These are phyloP conservation scores for Chaetoscypha palmicola DNA, from an alignment of 2,329 filamentous ascomycete genomes.

Conservation along the genomic window DNA sequence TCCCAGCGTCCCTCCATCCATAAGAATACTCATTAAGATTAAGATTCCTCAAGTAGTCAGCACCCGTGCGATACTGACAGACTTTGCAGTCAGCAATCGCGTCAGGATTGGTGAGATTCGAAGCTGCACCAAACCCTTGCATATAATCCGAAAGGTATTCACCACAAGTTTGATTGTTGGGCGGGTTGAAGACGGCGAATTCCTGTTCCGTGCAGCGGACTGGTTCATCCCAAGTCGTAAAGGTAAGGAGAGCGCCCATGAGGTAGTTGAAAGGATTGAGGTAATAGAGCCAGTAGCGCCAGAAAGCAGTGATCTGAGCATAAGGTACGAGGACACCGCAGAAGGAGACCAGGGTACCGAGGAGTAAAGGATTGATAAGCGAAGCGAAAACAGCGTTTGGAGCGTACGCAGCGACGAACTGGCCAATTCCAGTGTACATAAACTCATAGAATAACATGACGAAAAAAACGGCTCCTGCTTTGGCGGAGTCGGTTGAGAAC, in stretches of 20 bases:
- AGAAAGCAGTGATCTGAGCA: constrained; percentile 54
- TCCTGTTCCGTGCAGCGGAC: constrained; percentile 43
- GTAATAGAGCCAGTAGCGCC: constrained; percentile 47
- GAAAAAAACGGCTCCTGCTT: constrained; percentile 47
- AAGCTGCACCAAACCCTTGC: constrained; percentile 37
- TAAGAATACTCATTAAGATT: constrained; percentile 55
- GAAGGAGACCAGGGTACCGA: constrained; percentile 58
- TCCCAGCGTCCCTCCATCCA: constrained; percentile 59
- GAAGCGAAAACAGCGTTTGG: constrained; percentile 54
- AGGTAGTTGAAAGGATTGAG: constrained; percentile 57
- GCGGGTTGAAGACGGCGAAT: constrained; percentile 37
- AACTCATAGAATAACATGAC: constrained; percentile 55
- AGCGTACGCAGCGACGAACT: constrained; percentile 56
- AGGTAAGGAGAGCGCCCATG: constrained; percentile 48
- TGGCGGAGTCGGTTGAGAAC: constrained; percentile 37
- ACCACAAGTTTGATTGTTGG: constrained; percentile 48
- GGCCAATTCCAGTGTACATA: constrained; percentile 53
- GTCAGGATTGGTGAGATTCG: constrained; percentile 53
- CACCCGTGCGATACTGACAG: constrained; percentile 51
- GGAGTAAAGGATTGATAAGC: constrained; percentile 48
- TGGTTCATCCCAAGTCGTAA: constrained; percentile 40
- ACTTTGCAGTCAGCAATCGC: constrained; percentile 50
- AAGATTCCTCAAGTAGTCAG: constrained; percentile 52
- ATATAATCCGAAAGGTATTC: constrained; percentile 51
- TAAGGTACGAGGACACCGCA: constrained; percentile 71